Evolutionary conservation across 805 yeast species (phyloP).

Genomic region (Candida bentonensis): DNA sequence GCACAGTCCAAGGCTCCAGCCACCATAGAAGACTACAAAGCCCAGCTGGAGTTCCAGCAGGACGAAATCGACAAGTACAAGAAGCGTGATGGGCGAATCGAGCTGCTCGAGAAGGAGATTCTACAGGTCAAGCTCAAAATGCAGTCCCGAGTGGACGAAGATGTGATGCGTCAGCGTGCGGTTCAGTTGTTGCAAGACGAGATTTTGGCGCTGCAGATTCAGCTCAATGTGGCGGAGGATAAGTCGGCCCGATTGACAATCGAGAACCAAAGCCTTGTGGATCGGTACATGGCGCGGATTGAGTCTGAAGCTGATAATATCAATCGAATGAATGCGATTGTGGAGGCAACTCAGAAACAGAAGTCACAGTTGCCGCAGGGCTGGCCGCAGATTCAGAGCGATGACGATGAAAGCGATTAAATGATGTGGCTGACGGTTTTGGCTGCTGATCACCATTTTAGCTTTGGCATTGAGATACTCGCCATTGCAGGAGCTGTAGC

Average conservation of each 20-base stretch:
- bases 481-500: too few relatives aligned
- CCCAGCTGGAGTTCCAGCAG: background rate
- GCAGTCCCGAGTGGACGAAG: conserved; percentile 1
- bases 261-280: background rate
- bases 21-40: background rate
- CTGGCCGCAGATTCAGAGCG: conserved; percentile 1
- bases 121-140: background rate
- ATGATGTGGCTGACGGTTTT: too few relatives aligned
- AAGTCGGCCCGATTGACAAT: background rate
- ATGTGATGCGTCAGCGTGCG: background rate
- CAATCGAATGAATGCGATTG: background rate
- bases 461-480: too few relatives aligned
- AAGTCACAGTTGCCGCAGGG: background rate
- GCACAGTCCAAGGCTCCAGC: background rate
- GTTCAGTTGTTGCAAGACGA: conserved; percentile 1
- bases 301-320: background rate
- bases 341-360: background rate
- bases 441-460: too few relatives aligned
- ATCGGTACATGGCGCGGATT: background rate
- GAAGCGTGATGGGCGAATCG: background rate
- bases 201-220: background rate
- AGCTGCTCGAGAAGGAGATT: background rate
- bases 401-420: background rate
- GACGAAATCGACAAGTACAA: background rate
- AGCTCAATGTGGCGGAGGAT: background rate